Conservation (phyloP, 2,329 filamentous ascomycete genomes). For the Stachybotrys chartarum region DNA sequence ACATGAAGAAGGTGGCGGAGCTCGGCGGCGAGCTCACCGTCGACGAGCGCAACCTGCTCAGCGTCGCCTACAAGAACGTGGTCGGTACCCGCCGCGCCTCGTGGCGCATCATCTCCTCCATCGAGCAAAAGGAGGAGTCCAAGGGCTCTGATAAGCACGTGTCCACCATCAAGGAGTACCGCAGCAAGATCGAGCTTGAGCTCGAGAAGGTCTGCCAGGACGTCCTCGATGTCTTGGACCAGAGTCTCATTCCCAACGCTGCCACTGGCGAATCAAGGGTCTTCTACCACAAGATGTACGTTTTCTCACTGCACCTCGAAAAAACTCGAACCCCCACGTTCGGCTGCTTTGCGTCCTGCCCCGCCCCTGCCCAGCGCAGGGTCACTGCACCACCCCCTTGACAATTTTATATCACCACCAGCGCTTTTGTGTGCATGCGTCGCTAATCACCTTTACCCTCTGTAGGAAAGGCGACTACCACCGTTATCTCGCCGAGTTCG, state of each 20-base stretch:
- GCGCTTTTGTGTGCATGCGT: not conserved
- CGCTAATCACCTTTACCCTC: not conserved
- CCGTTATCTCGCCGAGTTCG: conserved; percentile 91
- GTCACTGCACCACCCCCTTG: not conserved
- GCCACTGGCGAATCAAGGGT: conserved; percentile 98
- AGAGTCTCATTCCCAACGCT: conserved; percentile 90
- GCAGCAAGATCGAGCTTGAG: conserved; percentile 96
- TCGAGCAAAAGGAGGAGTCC: conserved; percentile 99
- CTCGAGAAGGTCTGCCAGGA: conserved; percentile 98
- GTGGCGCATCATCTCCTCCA: conserved; percentile 99
- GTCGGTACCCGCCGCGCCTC: conserved; percentile 96
- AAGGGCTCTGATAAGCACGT: conserved; percentile 97
- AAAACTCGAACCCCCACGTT: not conserved
- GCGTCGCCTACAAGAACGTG: conserved; percentile 99
- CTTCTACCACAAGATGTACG: conserved; percentile 99
- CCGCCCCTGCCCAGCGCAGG: too few species aligned
- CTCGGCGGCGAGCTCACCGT: conserved; percentile 74
- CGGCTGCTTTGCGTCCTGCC: not conserved
- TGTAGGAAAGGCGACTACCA: conserved; percentile 94
- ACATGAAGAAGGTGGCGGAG: conserved; percentile 99
- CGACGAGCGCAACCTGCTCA: conserved; percentile 97
- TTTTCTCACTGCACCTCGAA: conserved; percentile 16
- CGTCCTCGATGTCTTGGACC: conserved; percentile 89
- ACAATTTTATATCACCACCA: not conserved
- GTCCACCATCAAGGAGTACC: conserved; percentile 89